Evolutionary conservation across 805 yeast genomes (phyloP).

Genomic region (Pichia nanzhaoensis): DNA sequence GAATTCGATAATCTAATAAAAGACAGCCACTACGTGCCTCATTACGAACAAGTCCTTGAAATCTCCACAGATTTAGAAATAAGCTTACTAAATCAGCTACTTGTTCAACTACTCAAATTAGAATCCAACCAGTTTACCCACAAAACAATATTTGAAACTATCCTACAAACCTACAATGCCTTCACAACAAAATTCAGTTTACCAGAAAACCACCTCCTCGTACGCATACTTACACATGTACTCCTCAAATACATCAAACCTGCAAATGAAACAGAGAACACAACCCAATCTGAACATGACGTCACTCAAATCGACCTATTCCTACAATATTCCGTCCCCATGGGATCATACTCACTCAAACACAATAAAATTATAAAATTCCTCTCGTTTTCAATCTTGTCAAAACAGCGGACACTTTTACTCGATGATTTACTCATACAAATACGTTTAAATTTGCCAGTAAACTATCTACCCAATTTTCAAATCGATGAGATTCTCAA

Average conservation of each 20-base stretch:
- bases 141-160: not conserved
- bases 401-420: conserved; percentile 8
- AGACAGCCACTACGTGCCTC: not conserved
- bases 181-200: not conserved
- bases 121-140: not conserved
- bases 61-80: not conserved
- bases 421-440: conserved; percentile 52
- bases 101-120: not conserved
- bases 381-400: conserved; percentile 10
- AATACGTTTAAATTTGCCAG: conserved; percentile 63
- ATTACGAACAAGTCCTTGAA: not conserved
- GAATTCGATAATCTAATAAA: conserved; percentile 3
- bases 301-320: not conserved
- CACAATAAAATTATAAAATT: conserved; percentile 17
- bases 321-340: not conserved
- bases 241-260: not conserved
- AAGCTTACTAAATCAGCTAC: not conserved
- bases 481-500: conserved; percentile 44
- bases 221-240: not conserved
- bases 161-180: not conserved
- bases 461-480: conserved; percentile 40
- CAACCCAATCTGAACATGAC: not conserved
- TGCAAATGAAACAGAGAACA: too few relatives aligned
- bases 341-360: conserved; percentile 3
- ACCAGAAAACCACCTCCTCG: not conserved